Conservation (phyloP, 164 flowering plant genomes). For the Buxus sempervirens region DNA sequence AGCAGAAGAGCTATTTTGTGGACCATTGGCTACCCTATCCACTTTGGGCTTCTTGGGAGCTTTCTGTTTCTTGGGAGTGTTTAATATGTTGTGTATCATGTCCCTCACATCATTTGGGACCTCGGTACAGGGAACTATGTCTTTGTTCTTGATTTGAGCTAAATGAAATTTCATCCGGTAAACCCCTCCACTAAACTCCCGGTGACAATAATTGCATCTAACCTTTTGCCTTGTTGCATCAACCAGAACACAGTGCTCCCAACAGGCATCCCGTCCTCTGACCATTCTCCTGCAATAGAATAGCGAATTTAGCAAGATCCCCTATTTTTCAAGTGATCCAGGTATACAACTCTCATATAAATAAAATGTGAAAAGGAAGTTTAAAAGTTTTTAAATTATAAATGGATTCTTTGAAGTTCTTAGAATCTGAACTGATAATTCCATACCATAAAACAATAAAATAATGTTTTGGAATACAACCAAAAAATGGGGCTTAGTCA, state of each 20-base stretch:
- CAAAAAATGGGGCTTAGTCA: no score
- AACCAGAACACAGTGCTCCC: slow-evolving; percentile 77
- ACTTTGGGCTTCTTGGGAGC: slow-evolving; percentile 43
- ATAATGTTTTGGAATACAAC: no score
- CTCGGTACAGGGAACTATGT: slow-evolving; percentile 61
- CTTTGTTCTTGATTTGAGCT: slow-evolving; percentile 73
- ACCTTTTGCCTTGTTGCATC: slow-evolving; percentile 74
- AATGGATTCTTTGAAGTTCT: no score
- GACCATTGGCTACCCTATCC: slow-evolving; percentile 41
- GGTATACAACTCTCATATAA: no score
- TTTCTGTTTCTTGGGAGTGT: slow-evolving; percentile 59
- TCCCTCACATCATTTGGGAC: slow-evolving; percentile 62
- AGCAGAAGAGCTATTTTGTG: slow-evolving; percentile 60
- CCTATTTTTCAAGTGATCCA: no score
- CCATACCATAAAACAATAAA: no score
- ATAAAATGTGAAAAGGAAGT: no score
- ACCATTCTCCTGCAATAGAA: slow-evolving; percentile 46
- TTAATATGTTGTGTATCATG: slow-evolving; percentile 44
- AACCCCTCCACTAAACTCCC: slow-evolving; percentile 75
- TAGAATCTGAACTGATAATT: no score
- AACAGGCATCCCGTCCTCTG: slow-evolving; percentile 76
- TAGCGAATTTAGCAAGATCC: slow-evolving; percentile 3
- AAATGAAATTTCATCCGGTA: slow-evolving; percentile 76
- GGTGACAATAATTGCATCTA: slow-evolving; percentile 62
- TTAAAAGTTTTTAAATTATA: no score